Base-by-base conservation (phyloP, 1,284 basidiomycete species). In the Jaminaea rosea region DNA sequence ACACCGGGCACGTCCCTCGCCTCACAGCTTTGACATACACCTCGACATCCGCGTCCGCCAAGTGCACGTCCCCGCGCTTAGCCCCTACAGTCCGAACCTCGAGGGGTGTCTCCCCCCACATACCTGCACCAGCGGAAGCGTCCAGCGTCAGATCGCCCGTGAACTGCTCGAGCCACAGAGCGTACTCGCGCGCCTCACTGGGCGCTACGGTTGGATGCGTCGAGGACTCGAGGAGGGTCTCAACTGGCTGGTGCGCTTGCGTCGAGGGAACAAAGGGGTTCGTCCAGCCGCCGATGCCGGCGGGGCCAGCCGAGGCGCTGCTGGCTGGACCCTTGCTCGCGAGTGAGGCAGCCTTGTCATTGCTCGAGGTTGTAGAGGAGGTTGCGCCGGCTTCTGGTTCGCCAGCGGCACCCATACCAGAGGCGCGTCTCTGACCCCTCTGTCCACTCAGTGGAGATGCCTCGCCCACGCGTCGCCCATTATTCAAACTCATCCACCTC, bases 401-500 rank as follows among this genome's bases (percentile, higher is more conserved):
- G 34, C 27, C 44, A 4, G 49, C 39, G 11, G 49, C 19, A 7
- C 26, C 46, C 10, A 28, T 24, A 17, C 55, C 52, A 1, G 27
- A 27, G 29, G 27, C 28, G 53, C 27, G 53, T 50, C 47, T 51
- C 29, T 52, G 50, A 27, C 50, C 44, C 29, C 27, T 29, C 17
- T 41, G 47, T 1, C 24, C 6, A 31, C 49, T 44, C 3, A 50
- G 42, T 2, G 55, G 44, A 26, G 44, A 24, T 9, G 15, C 24
- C 17, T 47, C 55, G 0, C 50, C 48, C 13, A 53, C 55, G 1
- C 52, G 47, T 31, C 54, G 50, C 11, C 59, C 50, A 24, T 51
- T 46, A 42, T 67, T 67, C 50, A 67, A 56, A 32, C 56, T 59
- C 46, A 67, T 67, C 65, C 65, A 67, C 19, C 65, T 49, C 26